Conservation (phyloP, 768 basidiomycete genomes). For the Boletus rubropictus region DNA sequence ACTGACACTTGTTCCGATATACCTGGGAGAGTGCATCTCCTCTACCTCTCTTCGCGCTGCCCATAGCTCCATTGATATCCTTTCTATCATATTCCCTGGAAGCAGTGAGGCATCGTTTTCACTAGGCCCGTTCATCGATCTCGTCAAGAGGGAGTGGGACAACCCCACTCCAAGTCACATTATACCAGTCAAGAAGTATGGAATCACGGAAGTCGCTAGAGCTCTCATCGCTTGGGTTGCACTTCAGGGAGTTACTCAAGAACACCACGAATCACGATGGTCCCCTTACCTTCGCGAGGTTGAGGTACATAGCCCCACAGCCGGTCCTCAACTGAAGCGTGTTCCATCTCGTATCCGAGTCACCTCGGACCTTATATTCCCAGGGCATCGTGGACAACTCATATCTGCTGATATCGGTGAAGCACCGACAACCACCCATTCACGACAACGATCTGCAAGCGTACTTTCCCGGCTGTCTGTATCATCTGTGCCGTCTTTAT, state of each 20-base stretch:
- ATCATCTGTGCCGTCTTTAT: constrained; percentile 24
- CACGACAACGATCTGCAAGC: constrained; percentile 29
- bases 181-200: constrained; percentile 55
- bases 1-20: constrained; percentile 67
- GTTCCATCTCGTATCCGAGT: constrained; percentile 58
- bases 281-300: constrained; percentile 62
- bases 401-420: constrained; percentile 81
- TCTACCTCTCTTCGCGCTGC: constrained; percentile 71
- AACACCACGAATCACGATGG: constrained; percentile 74
- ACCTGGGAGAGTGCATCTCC: constrained; percentile 70
- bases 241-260: constrained; percentile 73
- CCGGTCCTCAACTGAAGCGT: constrained; percentile 29
- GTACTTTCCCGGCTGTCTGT: constrained; percentile 23
- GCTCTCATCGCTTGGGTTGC: constrained; percentile 78
- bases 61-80: constrained; percentile 67
- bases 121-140: constrained; percentile 68
- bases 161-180: constrained; percentile 46
- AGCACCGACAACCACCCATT: constrained; percentile 31
- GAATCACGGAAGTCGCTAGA: constrained; percentile 58
- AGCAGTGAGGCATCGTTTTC: constrained; percentile 79
- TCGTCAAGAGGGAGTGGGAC: constrained; percentile 76
- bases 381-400: constrained; percentile 63
- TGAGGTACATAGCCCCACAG: constrained; percentile 46
- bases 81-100: constrained; percentile 67
- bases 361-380: constrained; percentile 66